Percentiles rank a stretch among this genome's conserved stretches.
phyloP scores from a whole-genome alignment of 2,329 filamentous ascomycete genomes.

The Penicillium polonicum region DNA sequence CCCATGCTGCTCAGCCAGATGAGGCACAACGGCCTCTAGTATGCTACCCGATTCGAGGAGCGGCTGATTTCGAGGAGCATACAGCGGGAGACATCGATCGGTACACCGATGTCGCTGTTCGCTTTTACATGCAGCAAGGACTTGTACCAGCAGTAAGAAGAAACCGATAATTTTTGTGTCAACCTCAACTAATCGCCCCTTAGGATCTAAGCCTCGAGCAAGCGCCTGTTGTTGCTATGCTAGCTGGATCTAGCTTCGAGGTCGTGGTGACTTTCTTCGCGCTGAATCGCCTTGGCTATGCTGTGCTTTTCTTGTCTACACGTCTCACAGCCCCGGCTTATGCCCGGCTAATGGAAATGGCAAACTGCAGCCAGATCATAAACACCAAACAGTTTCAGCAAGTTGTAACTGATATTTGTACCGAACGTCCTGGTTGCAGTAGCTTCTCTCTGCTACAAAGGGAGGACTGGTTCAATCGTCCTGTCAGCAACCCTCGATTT shows the following conservation, averaged over 20 bases:
- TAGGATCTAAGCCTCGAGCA: constrained; percentile 33
- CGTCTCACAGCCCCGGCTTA: constrained; percentile 54
- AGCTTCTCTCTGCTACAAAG: constrained; percentile 23
- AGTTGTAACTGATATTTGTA: constrained; percentile 16
- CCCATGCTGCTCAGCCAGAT: constrained; percentile 21
- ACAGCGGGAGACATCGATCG: constrained; percentile 22
- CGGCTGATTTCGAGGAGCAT: constrained; percentile 24
- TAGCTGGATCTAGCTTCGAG: constrained; percentile 56
- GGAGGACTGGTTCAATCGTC: constrained; percentile 24
- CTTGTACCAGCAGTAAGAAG: constrained; percentile 19
- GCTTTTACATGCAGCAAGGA: constrained; percentile 20
- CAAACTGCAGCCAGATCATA: constrained; percentile 36
- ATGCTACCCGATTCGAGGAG: constrained; percentile 19
- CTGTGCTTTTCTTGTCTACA: constrained; percentile 55
- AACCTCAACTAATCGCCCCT: not conserved
- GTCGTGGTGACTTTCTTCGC: constrained; percentile 57
- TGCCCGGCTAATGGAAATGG: constrained; percentile 44
- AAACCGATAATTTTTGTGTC: rapidly evolving
- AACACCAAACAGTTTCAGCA: constrained; percentile 22
- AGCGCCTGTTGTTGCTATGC: constrained; percentile 49
- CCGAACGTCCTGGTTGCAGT: constrained; percentile 18
- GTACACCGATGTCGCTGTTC: constrained; percentile 24
- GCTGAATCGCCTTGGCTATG: constrained; percentile 56
- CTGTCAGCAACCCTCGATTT: constrained; percentile 5
- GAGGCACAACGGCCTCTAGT: constrained; percentile 16